Percentiles rank a stretch among this genome's conserved stretches.
These are phyloP conservation scores for Suillus bovinus DNA, from an alignment of 768 basidiomycete genomes.

Conservation along the genomic window DNA sequence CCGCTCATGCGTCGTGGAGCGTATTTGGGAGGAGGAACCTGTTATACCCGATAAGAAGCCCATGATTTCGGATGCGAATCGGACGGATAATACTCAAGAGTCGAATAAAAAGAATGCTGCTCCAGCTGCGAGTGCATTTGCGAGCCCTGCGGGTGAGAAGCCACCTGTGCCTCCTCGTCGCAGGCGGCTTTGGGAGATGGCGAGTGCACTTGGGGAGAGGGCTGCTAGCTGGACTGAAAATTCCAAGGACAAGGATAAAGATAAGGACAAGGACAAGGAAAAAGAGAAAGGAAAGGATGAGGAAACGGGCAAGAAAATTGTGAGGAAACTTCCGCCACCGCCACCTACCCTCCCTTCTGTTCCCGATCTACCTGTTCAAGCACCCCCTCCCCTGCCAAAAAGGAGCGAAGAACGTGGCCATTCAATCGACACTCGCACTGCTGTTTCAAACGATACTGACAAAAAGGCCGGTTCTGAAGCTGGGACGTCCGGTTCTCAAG, in stretches of 20 bases:
- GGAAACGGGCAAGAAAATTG: conserved; percentile 23
- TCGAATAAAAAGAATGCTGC: neutral
- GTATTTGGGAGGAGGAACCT: conserved; percentile 85
- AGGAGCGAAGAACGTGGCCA: conserved; percentile 41
- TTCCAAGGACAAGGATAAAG: conserved; percentile 29
- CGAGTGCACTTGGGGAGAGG: conserved; percentile 58
- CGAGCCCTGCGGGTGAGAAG: conserved; percentile 32
- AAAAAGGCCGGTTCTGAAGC: conserved; percentile 6
- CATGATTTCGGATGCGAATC: conserved; percentile 17
- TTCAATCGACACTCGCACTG: conserved; percentile 13
- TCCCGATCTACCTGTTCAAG: conserved; percentile 20
- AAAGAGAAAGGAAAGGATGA: conserved; percentile 31
- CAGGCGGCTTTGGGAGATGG: conserved; percentile 67
- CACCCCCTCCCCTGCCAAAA: conserved; percentile 53
- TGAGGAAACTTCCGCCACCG: conserved; percentile 19
- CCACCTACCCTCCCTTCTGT: conserved; percentile 29
- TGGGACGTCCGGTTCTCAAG: conserved; percentile 10
- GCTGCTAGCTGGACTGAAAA: conserved; percentile 55
- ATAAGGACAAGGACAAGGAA: conserved; percentile 2
- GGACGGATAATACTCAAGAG: neutral
- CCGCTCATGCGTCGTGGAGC: conserved; percentile 77
- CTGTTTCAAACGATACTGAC: conserved; percentile 14
- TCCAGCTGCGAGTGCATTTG: neutral
- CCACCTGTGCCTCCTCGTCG: conserved; percentile 67
- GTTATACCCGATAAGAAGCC: conserved; percentile 32